Conservation (phyloP, 2,329 filamentous ascomycete genomes). For the Camillea tinctor region DNA sequence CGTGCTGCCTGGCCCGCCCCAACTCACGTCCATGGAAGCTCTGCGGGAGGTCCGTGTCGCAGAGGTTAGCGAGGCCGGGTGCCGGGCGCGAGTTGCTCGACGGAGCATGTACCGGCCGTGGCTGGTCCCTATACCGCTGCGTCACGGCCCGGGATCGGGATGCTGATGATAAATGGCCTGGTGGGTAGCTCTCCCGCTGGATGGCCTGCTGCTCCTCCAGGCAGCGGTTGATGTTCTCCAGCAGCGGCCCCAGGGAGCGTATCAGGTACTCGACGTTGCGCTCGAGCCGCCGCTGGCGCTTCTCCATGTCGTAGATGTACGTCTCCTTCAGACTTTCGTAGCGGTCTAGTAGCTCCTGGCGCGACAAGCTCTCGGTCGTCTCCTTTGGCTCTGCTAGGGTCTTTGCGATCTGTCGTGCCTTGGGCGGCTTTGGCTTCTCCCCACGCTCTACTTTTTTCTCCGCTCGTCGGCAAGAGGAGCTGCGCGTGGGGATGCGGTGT, state of each 20-base stretch:
- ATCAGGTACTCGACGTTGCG: constrained; percentile 46
- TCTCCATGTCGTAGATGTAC: constrained; percentile 47
- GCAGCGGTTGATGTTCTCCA: constrained; percentile 41
- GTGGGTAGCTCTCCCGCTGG: constrained; percentile 11
- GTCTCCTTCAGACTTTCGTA: constrained; percentile 43
- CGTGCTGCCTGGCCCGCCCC: background rate
- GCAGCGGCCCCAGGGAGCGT: constrained; percentile 43
- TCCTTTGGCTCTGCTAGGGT: constrained; percentile 25
- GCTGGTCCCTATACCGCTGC: background rate
- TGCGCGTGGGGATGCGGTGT: constrained; percentile 12
- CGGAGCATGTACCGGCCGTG: background rate
- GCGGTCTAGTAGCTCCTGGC: constrained; percentile 34
- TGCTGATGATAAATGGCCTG: background rate
- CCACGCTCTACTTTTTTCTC: constrained; percentile 6
- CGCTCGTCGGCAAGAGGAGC: constrained; percentile 14
- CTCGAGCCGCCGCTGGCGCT: constrained; percentile 45
- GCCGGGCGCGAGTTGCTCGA: constrained; percentile 1
- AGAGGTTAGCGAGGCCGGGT: constrained; percentile 1
- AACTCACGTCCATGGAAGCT: background rate
- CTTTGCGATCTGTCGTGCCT: constrained; percentile 27
- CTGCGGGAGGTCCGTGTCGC: background rate
- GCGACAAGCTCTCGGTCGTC: constrained; percentile 18
- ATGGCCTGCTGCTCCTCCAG: constrained; percentile 34
- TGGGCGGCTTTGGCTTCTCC: constrained; percentile 14
- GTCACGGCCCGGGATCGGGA: background rate